Percentiles rank a stretch among this genome's conserved stretches.
phyloP scores from a whole-genome alignment of 768 basidiomycete species.

The Sarcodon sp. region DNA sequence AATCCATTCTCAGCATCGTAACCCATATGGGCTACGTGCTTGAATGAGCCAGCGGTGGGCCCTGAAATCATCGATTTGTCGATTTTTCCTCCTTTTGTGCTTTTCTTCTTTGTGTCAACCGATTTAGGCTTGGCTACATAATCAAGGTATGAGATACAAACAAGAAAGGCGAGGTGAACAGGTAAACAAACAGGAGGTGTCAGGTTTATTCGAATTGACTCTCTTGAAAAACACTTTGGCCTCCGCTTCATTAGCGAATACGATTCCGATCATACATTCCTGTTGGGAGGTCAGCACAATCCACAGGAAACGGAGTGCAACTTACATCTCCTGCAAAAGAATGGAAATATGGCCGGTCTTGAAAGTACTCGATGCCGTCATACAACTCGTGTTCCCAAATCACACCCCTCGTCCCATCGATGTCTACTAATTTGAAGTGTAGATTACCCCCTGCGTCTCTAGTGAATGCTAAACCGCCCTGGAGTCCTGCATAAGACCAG shows the following conservation, averaged over 20 bases:
- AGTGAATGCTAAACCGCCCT: slow-evolving; percentile 73
- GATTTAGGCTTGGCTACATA: slow-evolving; percentile 30
- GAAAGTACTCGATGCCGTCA: slow-evolving; percentile 63
- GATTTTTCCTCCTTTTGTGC: slow-evolving; percentile 59
- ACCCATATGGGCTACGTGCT: slow-evolving; percentile 92
- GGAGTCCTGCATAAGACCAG: slow-evolving; percentile 82
- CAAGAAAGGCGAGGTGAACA: slow-evolving; percentile 3
- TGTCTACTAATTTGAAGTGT: slow-evolving; percentile 72
- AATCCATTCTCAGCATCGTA: slow-evolving; percentile 83
- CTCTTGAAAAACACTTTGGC: slow-evolving; percentile 83
- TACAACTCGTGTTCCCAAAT: slow-evolving; percentile 94
- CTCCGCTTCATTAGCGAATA: slow-evolving; percentile 79
- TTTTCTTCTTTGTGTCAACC: slow-evolving; percentile 38
- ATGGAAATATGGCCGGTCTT: slow-evolving; percentile 87
- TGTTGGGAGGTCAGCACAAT: slow-evolving; percentile 16
- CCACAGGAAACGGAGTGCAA: slow-evolving; percentile 6
- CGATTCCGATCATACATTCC: slow-evolving; percentile 86
- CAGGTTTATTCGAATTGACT: slow-evolving; percentile 51
- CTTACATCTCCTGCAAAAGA: slow-evolving; percentile 88
- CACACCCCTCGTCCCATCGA: slow-evolving; percentile 72
- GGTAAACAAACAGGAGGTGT: slow-evolving; percentile 17
- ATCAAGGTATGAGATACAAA: not conserved
- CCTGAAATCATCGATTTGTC: slow-evolving; percentile 90
- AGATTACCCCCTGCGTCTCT: slow-evolving; percentile 37
- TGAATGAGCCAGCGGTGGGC: slow-evolving; percentile 67